phyloP scores from a whole-genome alignment of 2,329 filamentous ascomycete genomes.

The Juglanconis sp. region DNA sequence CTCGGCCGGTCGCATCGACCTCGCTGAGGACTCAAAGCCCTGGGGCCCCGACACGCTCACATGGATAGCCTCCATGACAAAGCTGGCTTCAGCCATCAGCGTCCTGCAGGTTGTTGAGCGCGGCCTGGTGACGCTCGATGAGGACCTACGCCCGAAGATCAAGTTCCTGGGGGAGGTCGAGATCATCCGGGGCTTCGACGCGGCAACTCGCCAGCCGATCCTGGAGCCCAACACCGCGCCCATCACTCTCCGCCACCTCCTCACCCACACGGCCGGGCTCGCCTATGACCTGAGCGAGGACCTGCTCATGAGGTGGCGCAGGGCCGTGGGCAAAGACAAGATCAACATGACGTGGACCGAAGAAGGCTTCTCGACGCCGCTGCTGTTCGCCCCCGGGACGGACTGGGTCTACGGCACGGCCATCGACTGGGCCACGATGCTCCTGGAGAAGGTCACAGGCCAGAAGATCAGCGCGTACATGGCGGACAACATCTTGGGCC shows the following conservation, averaged over 20 bases:
- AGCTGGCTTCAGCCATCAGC: slow-evolving; percentile 36
- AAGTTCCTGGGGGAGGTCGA: slow-evolving; percentile 41
- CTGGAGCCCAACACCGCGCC: slow-evolving; percentile 26
- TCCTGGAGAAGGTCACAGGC: slow-evolving; percentile 25
- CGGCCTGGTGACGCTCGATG: slow-evolving; percentile 32
- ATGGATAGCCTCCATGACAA: slow-evolving; percentile 35
- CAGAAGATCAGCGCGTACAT: slow-evolving; percentile 24
- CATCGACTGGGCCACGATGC: slow-evolving; percentile 28
- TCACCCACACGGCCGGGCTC: slow-evolving; percentile 44
- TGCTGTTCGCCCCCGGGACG: slow-evolving; percentile 29
- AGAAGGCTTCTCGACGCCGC: slow-evolving; percentile 23
- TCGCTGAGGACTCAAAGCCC: slow-evolving; percentile 25
- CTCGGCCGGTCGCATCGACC: slow-evolving; percentile 33
- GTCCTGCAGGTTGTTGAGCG: slow-evolving; percentile 40
- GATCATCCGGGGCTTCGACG: slow-evolving; percentile 41
- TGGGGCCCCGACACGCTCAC: slow-evolving; percentile 34
- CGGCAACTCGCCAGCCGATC: slow-evolving; percentile 28
- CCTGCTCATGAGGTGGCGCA: slow-evolving; percentile 14
- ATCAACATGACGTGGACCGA: slow-evolving; percentile 16
- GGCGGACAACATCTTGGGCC: slow-evolving; percentile 20
- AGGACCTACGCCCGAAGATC: slow-evolving; percentile 34
- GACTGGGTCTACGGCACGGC: slow-evolving; percentile 29
- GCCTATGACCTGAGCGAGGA: slow-evolving; percentile 35
- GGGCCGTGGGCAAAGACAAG: slow-evolving; percentile 4
- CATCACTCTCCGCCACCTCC: slow-evolving; percentile 44